Conservation (phyloP, 768 basidiomycete species). For the Fibroporia radiculosa region DNA sequence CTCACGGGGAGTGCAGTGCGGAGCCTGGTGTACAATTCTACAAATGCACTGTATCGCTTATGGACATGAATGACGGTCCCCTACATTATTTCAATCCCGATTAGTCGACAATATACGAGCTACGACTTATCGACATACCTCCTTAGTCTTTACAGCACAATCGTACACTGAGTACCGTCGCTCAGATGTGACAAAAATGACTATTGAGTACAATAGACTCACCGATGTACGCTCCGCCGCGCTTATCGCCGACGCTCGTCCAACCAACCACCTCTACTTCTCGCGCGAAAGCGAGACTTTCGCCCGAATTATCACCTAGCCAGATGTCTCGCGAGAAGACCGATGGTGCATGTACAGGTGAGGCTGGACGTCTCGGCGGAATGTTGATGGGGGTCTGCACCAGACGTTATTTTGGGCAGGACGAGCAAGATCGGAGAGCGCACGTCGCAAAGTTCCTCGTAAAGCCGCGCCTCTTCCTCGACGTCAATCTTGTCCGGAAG, state of each 20-base stretch:
- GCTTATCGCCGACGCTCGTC: slow-evolving; percentile 63
- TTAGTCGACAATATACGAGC: background rate
- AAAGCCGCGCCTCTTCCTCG: slow-evolving; percentile 59
- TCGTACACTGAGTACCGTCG: slow-evolving; percentile 57
- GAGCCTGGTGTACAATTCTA: slow-evolving; percentile 41
- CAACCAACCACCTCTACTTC: slow-evolving; percentile 62
- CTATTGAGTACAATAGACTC: background rate
- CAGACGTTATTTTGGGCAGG: slow-evolving; percentile 7
- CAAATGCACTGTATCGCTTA: slow-evolving; percentile 64
- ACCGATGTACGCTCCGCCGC: slow-evolving; percentile 63
- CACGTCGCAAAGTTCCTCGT: slow-evolving; percentile 55
- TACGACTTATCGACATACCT: slow-evolving; percentile 25
- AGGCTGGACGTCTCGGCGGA: slow-evolving; percentile 2
- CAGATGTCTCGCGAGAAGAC: slow-evolving; percentile 66
- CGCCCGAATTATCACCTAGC: slow-evolving; percentile 53
- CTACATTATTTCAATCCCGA: slow-evolving; percentile 18
- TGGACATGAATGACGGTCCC: slow-evolving; percentile 57
- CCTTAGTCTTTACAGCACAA: slow-evolving; percentile 60
- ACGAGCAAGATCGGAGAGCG: background rate
- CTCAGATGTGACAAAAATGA: background rate
- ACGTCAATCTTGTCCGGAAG: slow-evolving; percentile 54
- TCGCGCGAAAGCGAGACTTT: slow-evolving; percentile 49
- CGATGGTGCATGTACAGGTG: slow-evolving; percentile 31
- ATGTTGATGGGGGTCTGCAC: slow-evolving; percentile 1
- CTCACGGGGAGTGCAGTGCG: slow-evolving; percentile 46